Evolutionary conservation across 345 rosid species (phyloP), one percentile per base, ranked within the genome.

Genomic region (Aethionema arabicum): DNA sequence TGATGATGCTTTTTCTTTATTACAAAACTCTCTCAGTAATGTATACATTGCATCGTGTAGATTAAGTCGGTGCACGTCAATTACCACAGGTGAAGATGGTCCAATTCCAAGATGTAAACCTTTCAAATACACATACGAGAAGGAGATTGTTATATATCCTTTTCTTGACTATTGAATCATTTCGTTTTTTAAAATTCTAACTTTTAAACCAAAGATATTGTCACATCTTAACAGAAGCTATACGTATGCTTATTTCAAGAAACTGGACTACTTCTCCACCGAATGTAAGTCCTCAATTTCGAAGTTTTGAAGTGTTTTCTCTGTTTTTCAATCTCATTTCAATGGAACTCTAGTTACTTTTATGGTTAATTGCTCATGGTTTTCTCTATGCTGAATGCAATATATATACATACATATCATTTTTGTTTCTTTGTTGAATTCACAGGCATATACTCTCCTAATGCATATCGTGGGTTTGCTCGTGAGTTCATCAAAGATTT

Each of bases 101-200:
- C 97, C 95, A 0, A 89, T 92, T 65, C 98, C 96, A 14, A 80
- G 97, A 73, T 87, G 96, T 88, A 92, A 92, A 77, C 98, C 98
- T 63, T 89, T 92, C 64, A 92, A 92, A 71, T 85, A 84, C 74
- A 85, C 97, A 1, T 92, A 87, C 43, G 97, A 92, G 81, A 89
- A 92, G 77, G 98, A 92, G 80, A 89, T 92, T 61, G 98, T 87
- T 43, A 92, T 92, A 92, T 92, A 92, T 87, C 95, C 98, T 87
- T 63, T 9, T 13, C 48, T 40, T 12, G 21, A 47, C 45, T 31
- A 16, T 38, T 11, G 4, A 4, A 1, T 32, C 40, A 32, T 40
- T 44, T 49, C 8, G 4, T 11, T 21, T 4, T 16, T 59, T 61
- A 38, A 40, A 7, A 9, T 7, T 46, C 5, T 27, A 13, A 30